Evolutionary conservation across 2,329 filamentous ascomycete genomes (phyloP).

Genomic region (Cercospora zeina): DNA sequence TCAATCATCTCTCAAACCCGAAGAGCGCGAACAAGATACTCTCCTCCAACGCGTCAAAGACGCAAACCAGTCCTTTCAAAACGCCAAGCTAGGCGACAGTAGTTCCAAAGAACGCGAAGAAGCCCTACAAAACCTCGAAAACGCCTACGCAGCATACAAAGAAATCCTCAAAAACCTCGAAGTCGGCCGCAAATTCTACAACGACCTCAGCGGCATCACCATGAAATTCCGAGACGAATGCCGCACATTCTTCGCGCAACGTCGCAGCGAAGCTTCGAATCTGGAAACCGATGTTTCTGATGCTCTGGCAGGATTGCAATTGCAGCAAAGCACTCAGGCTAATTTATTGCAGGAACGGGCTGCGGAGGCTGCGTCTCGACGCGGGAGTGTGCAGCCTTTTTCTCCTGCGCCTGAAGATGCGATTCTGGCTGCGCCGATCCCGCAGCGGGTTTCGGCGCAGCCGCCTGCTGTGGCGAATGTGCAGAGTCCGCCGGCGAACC

Average conservation of each 20-base stretch:
- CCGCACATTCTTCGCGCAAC: slow-evolving; percentile 73
- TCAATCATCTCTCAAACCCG: slow-evolving; percentile 65
- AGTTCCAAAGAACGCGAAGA: slow-evolving; percentile 75
- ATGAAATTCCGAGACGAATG: slow-evolving; percentile 80
- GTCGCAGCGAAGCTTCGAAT: slow-evolving; percentile 75
- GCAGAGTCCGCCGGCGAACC: slow-evolving; percentile 29
- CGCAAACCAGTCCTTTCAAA: slow-evolving; percentile 75
- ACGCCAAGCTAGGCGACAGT: slow-evolving; percentile 67
- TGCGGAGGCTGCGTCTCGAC: slow-evolving; percentile 27
- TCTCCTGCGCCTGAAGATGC: slow-evolving; percentile 33
- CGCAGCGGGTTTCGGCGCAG: slow-evolving; percentile 39
- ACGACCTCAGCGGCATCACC: slow-evolving; percentile 87
- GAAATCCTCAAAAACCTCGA: slow-evolving; percentile 92
- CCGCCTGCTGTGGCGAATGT: slow-evolving; percentile 39
- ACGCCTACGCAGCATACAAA: slow-evolving; percentile 93
- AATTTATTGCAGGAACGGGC: slow-evolving; percentile 43
- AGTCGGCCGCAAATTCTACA: slow-evolving; percentile 92
- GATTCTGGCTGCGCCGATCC: slow-evolving; percentile 56
- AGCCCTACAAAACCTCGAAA: slow-evolving; percentile 83
- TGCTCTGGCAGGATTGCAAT: slow-evolving; percentile 59
- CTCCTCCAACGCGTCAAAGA: slow-evolving; percentile 68
- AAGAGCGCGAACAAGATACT: slow-evolving; percentile 77
- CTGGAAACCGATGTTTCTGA: slow-evolving; percentile 68
- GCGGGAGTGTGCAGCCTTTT: slow-evolving; percentile 31
- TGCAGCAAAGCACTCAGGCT: slow-evolving; percentile 49